Conservation (phyloP, 352 stramenopile species). For the Globisporangium heterothallicum region DNA sequence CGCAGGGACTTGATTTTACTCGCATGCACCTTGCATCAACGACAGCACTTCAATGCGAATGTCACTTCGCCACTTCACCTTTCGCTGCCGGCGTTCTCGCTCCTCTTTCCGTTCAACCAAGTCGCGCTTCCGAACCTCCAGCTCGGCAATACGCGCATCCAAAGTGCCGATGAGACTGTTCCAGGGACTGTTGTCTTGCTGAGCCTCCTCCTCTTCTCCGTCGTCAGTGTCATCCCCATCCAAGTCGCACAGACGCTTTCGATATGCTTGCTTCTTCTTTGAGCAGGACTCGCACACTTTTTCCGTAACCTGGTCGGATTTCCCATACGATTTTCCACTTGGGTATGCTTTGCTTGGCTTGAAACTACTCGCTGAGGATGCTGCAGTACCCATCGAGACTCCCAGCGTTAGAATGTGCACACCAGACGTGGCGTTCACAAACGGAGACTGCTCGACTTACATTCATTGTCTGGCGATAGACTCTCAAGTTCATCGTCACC, state of each 20-base stretch:
- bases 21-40: slow-evolving; percentile 4
- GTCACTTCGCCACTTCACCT: slow-evolving; percentile 18
- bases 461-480: slow-evolving; percentile 4
- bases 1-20: background rate
- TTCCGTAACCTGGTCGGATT: slow-evolving; percentile 16
- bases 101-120: slow-evolving; percentile 54
- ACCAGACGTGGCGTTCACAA: too few species aligned
- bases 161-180: slow-evolving; percentile 25
- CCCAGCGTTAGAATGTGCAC: background rate
- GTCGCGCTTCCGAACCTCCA: slow-evolving; percentile 36
- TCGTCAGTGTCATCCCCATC: background rate
- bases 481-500: slow-evolving; percentile 18
- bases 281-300: slow-evolving; percentile 9
- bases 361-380: slow-evolving; percentile 3
- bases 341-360: slow-evolving; percentile 8
- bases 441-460: slow-evolving; percentile 1
- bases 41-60: slow-evolving; percentile 16
- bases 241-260: background rate
- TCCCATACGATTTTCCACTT: slow-evolving; percentile 15
- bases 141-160: slow-evolving; percentile 30
- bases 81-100: slow-evolving; percentile 25
- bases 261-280: background rate
- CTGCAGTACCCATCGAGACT: background rate
- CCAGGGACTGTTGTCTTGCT: slow-evolving; percentile 16
- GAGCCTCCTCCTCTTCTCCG: slow-evolving; percentile 15